These are phyloP conservation scores for Boletus tomentosulus DNA, from an alignment of 768 basidiomycete genomes.

Conservation along the genomic window DNA sequence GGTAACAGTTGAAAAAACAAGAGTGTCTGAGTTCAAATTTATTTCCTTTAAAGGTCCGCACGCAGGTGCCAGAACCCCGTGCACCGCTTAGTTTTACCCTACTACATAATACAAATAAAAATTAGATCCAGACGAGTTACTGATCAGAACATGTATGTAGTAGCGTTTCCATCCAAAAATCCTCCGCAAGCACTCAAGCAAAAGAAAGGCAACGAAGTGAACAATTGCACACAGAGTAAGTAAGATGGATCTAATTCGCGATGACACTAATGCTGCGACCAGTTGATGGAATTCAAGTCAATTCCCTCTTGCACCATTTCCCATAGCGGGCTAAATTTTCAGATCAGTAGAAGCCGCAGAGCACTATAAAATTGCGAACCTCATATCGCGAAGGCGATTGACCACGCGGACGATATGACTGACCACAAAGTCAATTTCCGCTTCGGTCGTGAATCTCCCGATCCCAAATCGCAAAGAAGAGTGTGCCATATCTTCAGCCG, in stretches of 20 bases:
- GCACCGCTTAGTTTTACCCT: conserved; percentile 3
- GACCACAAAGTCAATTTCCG: conserved; percentile 92
- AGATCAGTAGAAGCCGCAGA: conserved; percentile 8
- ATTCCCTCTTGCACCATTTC: conserved; percentile 99
- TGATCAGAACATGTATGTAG: neutral
- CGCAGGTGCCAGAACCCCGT: conserved; percentile 15
- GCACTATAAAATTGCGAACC: conserved; percentile 39
- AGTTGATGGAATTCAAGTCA: conserved; percentile 91
- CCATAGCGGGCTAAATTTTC: conserved; percentile 75
- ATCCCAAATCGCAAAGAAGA: conserved; percentile 97
- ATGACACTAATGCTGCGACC: conserved; percentile 60
- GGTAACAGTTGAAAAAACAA: conserved; percentile 31
- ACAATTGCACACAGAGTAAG: conserved; percentile 12
- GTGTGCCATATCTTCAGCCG: conserved; percentile 99
- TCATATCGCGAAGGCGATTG: conserved; percentile 88
- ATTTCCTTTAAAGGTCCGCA: conserved; percentile 30
- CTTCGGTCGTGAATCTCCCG: conserved; percentile 96
- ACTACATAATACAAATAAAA: neutral
- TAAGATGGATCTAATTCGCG: neutral
- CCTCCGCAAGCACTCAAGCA: neutral
- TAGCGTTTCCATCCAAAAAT: neutral
- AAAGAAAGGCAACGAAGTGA: neutral
- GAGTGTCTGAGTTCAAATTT: conserved; percentile 32
- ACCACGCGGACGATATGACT: conserved; percentile 86
- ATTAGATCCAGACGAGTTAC: neutral